These are phyloP conservation scores for Nitzschia sp. DNA, from an alignment of 108 stramenopile species.

Conservation along the genomic window DNA sequence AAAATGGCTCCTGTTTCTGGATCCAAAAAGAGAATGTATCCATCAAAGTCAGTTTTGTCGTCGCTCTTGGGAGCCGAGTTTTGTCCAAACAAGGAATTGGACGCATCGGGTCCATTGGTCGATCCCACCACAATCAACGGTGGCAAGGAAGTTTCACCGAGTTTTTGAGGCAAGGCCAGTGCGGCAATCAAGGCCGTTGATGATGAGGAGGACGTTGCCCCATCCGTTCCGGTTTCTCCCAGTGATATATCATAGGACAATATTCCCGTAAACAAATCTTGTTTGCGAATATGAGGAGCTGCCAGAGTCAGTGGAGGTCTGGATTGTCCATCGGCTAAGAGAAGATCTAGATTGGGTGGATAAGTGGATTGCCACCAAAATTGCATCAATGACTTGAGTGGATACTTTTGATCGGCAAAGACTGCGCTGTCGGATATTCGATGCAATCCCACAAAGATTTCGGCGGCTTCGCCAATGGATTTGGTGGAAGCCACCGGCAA, in stretches of 20 bases:
- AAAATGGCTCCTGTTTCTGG: conserved; percentile 12
- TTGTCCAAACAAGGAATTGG: conserved; percentile 7
- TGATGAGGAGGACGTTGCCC: too few species aligned
- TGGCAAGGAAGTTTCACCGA: neutral
- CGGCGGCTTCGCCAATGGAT: neutral
- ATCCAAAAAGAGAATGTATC: conserved; percentile 45
- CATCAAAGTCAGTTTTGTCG: conserved; percentile 36
- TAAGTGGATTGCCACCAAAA: conserved; percentile 1
- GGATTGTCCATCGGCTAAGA: neutral
- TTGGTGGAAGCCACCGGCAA: neutral
- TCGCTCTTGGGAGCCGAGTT: neutral
- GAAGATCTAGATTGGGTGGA: neutral
- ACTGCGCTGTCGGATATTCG: neutral
- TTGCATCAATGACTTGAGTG: neutral
- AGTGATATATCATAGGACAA: neutral
- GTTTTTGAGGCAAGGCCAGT: neutral
- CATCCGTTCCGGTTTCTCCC: neutral
- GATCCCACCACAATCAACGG: conserved; percentile 9
- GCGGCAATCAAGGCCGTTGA: neutral
- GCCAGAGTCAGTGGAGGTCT: neutral
- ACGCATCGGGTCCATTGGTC: conserved; percentile 6
- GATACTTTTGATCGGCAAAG: neutral
- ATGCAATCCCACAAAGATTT: neutral
- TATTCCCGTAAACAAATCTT: neutral
- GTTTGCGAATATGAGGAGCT: neutral